phyloP scores from a whole-genome alignment of 164 flowering plant genomes.

The Kingdonia uniflora region DNA sequence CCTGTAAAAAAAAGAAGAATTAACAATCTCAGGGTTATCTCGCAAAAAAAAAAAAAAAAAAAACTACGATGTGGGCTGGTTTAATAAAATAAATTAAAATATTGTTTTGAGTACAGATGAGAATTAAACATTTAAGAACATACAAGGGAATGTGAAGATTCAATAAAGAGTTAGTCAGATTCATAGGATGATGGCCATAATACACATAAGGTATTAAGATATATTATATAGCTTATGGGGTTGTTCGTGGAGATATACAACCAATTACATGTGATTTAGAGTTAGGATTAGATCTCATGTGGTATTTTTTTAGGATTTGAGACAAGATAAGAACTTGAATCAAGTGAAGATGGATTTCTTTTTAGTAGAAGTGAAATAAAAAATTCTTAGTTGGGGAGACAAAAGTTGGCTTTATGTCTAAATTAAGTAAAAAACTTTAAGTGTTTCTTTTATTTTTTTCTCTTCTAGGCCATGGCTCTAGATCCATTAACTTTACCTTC shows the following conservation, averaged over 20 bases:
- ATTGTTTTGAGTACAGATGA: background rate
- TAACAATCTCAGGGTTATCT: no score
- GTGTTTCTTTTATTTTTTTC: background rate
- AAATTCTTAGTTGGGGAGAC: constrained; percentile 2
- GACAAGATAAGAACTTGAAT: constrained; percentile 30
- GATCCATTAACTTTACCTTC: no score
- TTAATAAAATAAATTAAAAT: no score
- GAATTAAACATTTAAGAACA: background rate
- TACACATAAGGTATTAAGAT: background rate
- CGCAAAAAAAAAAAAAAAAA: no score
- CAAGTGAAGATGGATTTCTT: constrained; percentile 15
- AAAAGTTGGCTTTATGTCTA: constrained; percentile 4
- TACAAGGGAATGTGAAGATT: constrained; percentile 5
- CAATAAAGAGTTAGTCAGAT: background rate
- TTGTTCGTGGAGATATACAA: constrained; percentile 11
- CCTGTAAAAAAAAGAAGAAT: no score
- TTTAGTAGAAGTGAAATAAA: constrained; percentile 3
- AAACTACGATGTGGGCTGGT: no score
- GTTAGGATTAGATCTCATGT: constrained; percentile 33
- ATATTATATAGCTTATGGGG: constrained; percentile 2
- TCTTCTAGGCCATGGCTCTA: background rate
- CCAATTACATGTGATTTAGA: constrained; percentile 21
- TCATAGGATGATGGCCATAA: background rate
- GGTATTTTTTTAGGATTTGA: constrained; percentile 18
- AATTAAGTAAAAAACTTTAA: background rate